phyloP scores from a whole-genome alignment of 2,329 filamentous ascomycete genomes.

The Colletotrichum acutatum region DNA sequence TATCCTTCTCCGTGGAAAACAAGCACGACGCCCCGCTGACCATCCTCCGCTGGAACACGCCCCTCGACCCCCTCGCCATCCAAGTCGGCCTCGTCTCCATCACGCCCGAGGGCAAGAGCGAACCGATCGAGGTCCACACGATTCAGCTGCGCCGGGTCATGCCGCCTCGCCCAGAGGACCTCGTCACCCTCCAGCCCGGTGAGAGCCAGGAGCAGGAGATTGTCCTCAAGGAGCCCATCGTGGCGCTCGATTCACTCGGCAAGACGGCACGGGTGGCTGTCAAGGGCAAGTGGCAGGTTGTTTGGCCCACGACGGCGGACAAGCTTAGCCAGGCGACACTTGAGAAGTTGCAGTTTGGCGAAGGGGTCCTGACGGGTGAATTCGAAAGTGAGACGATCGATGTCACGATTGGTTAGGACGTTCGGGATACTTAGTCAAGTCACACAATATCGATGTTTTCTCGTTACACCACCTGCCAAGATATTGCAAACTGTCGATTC shows the following conservation, averaged over 20 bases:
- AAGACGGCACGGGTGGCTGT: slow-evolving; percentile 46
- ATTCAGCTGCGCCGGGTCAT: slow-evolving; percentile 52
- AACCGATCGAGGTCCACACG: slow-evolving; percentile 49
- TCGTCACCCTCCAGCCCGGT: slow-evolving; percentile 52
- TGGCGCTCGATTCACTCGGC: slow-evolving; percentile 48
- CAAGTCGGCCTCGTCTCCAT: slow-evolving; percentile 55
- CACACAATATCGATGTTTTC: not conserved
- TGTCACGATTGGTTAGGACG: slow-evolving; percentile 8
- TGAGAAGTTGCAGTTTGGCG: slow-evolving; percentile 33
- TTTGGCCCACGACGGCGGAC: slow-evolving; percentile 43
- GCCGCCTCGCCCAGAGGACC: slow-evolving; percentile 51
- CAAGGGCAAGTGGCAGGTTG: slow-evolving; percentile 51
- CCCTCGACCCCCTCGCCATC: slow-evolving; percentile 55
- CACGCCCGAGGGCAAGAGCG: slow-evolving; percentile 46
- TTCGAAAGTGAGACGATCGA: slow-evolving; percentile 32
- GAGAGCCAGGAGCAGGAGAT: slow-evolving; percentile 47
- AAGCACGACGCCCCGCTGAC: slow-evolving; percentile 50
- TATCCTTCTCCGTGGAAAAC: slow-evolving; percentile 54
- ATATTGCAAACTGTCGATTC: not conserved
- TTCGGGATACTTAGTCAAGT: not conserved
- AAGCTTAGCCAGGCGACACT: slow-evolving; percentile 30
- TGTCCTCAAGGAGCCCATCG: slow-evolving; percentile 48
- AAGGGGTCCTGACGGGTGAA: slow-evolving; percentile 28
- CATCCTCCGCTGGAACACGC: slow-evolving; percentile 55
- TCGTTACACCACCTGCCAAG: not conserved